Evolutionary conservation across 2,329 filamentous ascomycete species (phyloP).

Genomic region (Aaosphaeria pasadenensis): DNA sequence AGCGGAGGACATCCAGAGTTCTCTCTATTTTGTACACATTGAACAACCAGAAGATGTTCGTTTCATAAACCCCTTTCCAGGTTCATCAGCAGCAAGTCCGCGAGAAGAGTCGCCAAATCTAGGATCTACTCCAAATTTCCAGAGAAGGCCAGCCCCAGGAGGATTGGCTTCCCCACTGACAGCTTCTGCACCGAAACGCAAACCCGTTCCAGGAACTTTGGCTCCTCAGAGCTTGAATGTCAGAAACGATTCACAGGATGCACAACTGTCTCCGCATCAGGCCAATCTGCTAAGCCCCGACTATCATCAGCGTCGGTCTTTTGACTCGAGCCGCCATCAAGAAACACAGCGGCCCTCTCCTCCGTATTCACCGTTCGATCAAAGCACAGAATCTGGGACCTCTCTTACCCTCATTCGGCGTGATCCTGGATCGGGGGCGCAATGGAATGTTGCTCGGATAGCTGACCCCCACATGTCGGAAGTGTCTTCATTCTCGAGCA

Average conservation of each 20-base stretch:
- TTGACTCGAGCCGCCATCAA: conserved; percentile 15
- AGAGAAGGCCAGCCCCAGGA: conserved; percentile 27
- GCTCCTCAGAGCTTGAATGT: background rate
- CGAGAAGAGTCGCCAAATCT: conserved; percentile 1
- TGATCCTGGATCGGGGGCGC: conserved; percentile 46
- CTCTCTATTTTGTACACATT: conserved; percentile 88
- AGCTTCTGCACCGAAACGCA: conserved; percentile 16
- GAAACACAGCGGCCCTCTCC: conserved; percentile 18
- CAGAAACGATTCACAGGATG: too few species aligned
- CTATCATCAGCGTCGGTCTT: conserved; percentile 20
- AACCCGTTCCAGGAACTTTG: conserved; percentile 20
- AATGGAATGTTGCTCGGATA: conserved; percentile 53
- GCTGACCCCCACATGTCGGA: conserved; percentile 44
- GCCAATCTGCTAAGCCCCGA: conserved; percentile 11
- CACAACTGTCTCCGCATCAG: too few species aligned
- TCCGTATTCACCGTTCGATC: conserved; percentile 19
- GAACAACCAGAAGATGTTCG: conserved; percentile 56
- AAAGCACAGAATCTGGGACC: conserved; percentile 11
- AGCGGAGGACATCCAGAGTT: conserved; percentile 79
- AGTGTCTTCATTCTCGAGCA: conserved; percentile 41
- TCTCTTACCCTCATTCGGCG: conserved; percentile 50
- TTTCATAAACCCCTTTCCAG: conserved; percentile 21
- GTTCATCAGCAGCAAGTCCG: conserved; percentile 11
- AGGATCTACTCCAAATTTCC: conserved; percentile 15
- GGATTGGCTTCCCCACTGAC: conserved; percentile 2